These are phyloP conservation scores for Rhododendron ferrugineum DNA, from an alignment of 148 eudicot species.

Conservation along the genomic window DNA sequence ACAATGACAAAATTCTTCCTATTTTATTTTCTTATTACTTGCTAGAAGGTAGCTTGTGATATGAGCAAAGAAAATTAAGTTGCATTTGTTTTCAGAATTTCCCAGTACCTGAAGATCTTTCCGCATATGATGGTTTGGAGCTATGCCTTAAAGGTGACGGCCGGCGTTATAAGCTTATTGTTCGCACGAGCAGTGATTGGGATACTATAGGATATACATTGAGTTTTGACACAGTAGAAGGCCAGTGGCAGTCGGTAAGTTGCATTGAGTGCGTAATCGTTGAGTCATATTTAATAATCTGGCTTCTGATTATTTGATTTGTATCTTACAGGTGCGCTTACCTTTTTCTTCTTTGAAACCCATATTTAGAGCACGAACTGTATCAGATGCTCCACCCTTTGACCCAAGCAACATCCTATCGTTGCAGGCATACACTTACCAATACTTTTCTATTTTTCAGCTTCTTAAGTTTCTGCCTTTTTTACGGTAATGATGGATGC, in stretches of 20 bases:
- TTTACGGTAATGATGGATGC: not conserved
- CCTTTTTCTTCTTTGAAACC: constrained; percentile 80
- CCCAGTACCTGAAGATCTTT: constrained; percentile 77
- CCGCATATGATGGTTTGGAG: constrained; percentile 92
- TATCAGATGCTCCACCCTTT: constrained; percentile 75
- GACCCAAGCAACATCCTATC: constrained; percentile 65
- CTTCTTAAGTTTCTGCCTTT: not conserved
- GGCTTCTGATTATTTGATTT: not conserved
- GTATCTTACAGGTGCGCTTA: constrained; percentile 49
- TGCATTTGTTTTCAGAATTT: constrained; percentile 56
- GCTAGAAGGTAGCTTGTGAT: not conserved
- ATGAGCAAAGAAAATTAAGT: not conserved
- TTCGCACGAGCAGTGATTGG: constrained; percentile 95
- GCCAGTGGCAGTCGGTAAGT: constrained; percentile 97
- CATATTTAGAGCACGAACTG: constrained; percentile 80
- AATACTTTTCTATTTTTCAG: not conserved
- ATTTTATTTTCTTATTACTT: not conserved
- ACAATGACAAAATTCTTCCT: not conserved
- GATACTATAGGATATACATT: constrained; percentile 91
- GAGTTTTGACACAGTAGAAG: constrained; percentile 81
- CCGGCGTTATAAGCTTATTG: constrained; percentile 76
- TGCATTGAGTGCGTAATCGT: not conserved
- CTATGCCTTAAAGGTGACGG: constrained; percentile 85
- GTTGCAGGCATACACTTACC: constrained; percentile 49
- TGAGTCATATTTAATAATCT: not conserved